Evolutionary conservation across 164 flowering plant genomes (phyloP).

Genomic region (Umbilicus rupestris): DNA sequence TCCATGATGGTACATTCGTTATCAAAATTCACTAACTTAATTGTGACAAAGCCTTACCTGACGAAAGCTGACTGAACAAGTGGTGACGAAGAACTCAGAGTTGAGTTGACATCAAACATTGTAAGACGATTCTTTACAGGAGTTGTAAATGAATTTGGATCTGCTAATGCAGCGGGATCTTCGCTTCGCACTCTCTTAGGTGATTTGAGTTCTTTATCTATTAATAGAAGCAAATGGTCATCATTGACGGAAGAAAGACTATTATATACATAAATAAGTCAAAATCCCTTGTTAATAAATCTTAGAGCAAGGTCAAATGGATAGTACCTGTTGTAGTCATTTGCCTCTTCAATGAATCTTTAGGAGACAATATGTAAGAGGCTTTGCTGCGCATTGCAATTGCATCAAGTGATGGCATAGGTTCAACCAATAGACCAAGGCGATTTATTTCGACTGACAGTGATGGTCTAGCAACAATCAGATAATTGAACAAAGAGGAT

Average conservation of each 20-base stretch:
- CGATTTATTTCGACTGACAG: conserved; percentile 72
- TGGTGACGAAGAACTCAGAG: conserved; percentile 24
- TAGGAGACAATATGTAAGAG: conserved; percentile 38
- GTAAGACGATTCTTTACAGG: conserved; percentile 77
- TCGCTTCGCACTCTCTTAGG: conserved; percentile 77
- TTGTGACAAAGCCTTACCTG: conserved; percentile 32
- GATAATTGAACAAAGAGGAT: conserved; percentile 91
- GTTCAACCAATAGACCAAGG: conserved; percentile 76
- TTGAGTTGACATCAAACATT: conserved; percentile 51
- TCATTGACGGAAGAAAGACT: not conserved
- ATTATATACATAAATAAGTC: not conserved
- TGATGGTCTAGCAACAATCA: conserved; percentile 76
- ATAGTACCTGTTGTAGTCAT: not conserved
- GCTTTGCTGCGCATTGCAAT: conserved; percentile 61
- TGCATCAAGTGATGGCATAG: conserved; percentile 95
- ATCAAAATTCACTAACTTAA: not conserved
- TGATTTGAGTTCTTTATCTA: conserved; percentile 68
- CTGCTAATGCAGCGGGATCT: conserved; percentile 53
- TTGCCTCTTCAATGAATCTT: not conserved
- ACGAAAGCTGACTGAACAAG: conserved; percentile 71
- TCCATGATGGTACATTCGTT: not conserved
- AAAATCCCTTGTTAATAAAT: not conserved
- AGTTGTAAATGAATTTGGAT: conserved; percentile 73
- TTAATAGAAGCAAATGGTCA: not conserved
- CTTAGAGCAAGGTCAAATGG: not conserved